These are phyloP conservation scores for Monosporozyma siamensis DNA, from an alignment of 805 yeast species.

Conservation along the genomic window DNA sequence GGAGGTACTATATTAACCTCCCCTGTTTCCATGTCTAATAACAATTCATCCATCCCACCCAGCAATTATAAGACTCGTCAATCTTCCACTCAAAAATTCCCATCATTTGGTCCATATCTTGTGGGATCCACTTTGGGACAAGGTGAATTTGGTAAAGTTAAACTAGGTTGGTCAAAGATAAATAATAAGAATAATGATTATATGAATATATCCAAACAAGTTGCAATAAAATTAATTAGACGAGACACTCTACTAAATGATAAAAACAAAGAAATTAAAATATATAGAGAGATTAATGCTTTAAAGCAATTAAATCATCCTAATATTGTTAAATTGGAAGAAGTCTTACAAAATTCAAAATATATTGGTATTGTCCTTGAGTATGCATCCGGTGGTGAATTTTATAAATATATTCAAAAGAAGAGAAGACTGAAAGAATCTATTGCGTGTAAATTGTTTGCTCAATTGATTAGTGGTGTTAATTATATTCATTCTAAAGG, in stretches of 20 bases:
- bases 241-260: constrained; percentile 82
- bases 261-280: constrained; percentile 75
- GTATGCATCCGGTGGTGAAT: constrained; percentile 96
- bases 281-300: constrained; percentile 89
- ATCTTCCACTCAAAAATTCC: neutral
- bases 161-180: constrained; percentile 87
- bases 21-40: neutral
- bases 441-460: constrained; percentile 78
- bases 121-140: constrained; percentile 93
- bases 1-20: constrained; percentile 15
- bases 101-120: constrained; percentile 81
- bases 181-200: constrained; percentile 2
- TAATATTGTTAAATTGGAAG: constrained; percentile 83
- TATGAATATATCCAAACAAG: constrained; percentile 51
- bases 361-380: constrained; percentile 95
- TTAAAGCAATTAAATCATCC: constrained; percentile 83
- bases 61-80: neutral
- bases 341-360: constrained; percentile 86
- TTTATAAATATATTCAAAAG: constrained; percentile 82
- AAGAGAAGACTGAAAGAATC: constrained; percentile 81
- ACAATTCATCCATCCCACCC: neutral
- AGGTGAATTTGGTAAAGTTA: constrained; percentile 98
- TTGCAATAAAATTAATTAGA: constrained; percentile 86
- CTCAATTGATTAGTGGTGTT: constrained; percentile 90
- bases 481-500: constrained; percentile 90